phyloP scores from a whole-genome alignment of 1,139 yeast species.

The Lodderomyces theae region DNA sequence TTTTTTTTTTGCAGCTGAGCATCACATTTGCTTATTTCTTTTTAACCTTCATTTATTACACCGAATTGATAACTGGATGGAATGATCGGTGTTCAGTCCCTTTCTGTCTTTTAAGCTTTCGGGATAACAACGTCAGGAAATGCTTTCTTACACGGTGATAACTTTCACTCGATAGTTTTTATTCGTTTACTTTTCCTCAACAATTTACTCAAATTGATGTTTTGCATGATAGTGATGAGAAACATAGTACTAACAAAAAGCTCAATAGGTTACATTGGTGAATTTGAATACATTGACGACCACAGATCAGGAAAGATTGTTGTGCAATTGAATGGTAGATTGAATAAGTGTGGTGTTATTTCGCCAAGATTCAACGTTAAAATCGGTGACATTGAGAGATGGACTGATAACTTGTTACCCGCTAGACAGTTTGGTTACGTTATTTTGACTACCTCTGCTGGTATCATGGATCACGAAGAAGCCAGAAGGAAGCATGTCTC shows the following conservation, averaged over 20 bases:
- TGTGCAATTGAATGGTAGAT: conserved; percentile 94
- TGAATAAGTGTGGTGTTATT: conserved; percentile 98
- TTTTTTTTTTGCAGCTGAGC: conserved; percentile 2
- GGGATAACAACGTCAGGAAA: conserved; percentile 69
- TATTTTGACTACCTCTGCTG: conserved; percentile 97
- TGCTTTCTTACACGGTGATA: conserved; percentile 72
- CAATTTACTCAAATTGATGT: conserved; percentile 28
- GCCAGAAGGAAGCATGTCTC: conserved; percentile 99
- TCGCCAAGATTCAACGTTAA: conserved; percentile 97
- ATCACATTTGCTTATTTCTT: conserved; percentile 5
- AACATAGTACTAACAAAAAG: conserved; percentile 11
- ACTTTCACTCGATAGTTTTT: conserved; percentile 21
- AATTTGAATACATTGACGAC: conserved; percentile 97
- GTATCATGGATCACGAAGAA: conserved; percentile 99
- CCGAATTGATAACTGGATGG: conserved; percentile 99
- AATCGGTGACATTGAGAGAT: conserved; percentile 89
- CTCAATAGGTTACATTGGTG: conserved; percentile 85
- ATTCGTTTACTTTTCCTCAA: conserved; percentile 76
- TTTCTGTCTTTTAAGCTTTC: conserved; percentile 97
- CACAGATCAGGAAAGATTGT: conserved; percentile 99
- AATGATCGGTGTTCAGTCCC: conserved; percentile 84
- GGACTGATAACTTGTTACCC: conserved; percentile 97
- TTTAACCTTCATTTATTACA: conserved; percentile 5
- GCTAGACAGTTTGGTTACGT: conserved; percentile 98
- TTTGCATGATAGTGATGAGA: neutral